Evolutionary conservation across 495 filamentous ascomycete species (phyloP).

Genomic region (Physcia stellaris): DNA sequence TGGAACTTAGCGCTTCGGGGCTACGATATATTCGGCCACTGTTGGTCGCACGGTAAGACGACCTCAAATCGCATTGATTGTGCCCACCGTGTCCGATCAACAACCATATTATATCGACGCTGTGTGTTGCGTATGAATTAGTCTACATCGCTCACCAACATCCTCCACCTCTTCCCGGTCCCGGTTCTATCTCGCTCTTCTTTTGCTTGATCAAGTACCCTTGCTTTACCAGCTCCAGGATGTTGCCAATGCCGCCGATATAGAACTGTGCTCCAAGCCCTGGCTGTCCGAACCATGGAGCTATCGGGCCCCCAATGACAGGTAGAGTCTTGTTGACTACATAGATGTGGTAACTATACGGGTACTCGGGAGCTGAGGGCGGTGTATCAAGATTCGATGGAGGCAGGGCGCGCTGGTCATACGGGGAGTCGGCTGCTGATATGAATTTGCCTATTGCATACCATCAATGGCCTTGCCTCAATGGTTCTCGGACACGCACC

Average conservation of each 20-base stretch:
- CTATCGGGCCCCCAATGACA: slow-evolving; percentile 35
- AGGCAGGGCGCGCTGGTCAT: slow-evolving; percentile 37
- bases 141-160: too few relatives aligned
- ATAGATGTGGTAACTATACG: slow-evolving; percentile 44
- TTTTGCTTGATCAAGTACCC: slow-evolving; percentile 6
- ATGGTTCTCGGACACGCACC: too few relatives aligned
- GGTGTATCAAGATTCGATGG: slow-evolving; percentile 33
- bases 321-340: slow-evolving; percentile 28
- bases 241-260: slow-evolving; percentile 7
- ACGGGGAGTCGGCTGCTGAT: slow-evolving; percentile 34
- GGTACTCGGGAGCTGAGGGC: slow-evolving; percentile 22
- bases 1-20: too few relatives aligned
- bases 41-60: too few relatives aligned
- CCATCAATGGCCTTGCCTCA: too few relatives aligned
- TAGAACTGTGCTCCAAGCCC: slow-evolving; percentile 39
- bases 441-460: slow-evolving; percentile 23
- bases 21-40: too few relatives aligned
- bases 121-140: too few relatives aligned
- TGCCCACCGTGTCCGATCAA: too few relatives aligned
- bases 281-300: slow-evolving; percentile 44
- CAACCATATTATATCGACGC: too few relatives aligned
- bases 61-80: too few relatives aligned
- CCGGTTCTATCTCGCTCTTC: not conserved
- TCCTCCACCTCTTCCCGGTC: too few relatives aligned
- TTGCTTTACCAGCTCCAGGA: slow-evolving; percentile 2